Base-by-base conservation (phyloP, 2,329 filamentous ascomycete species). In the Penicillium verrucosum region DNA sequence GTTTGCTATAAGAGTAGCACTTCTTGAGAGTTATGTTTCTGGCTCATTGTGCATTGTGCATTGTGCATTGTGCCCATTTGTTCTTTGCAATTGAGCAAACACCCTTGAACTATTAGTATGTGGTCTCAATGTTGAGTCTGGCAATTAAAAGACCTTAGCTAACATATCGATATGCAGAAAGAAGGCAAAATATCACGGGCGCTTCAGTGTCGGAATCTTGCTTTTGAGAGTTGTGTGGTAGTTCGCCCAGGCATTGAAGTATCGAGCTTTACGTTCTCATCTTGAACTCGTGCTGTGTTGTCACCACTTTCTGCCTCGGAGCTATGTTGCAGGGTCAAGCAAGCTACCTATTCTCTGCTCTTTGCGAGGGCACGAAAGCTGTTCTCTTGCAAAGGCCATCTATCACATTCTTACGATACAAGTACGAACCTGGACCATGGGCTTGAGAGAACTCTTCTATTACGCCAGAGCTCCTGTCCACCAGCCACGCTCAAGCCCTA, bases 1-100 rank as follows among this genome's bases (percentile, higher is more conserved):
- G 80, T 82, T 25, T 92, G 89, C 71, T 80, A 82, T 52, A 63
- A 59, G 42, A 60, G 59, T 27, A 65, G 51, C 18, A 62, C 59
- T 44, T 59, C 49, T 50, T 59, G 50, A 58, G 27, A 21, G 29
- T 41, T 12, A 12, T 51, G 21, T 4, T 25, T 41, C 2, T 54
- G 50, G 34, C 14, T 21, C 25, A 40, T 46, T 36, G 18, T 25
- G 25, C 18, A 34, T 34, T 34, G 12, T 30, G 29, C 11, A 23
- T 47, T 47, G 18, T 44, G 16, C 21, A 37, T 18, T 37, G 50
- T 21, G 32, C 21, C 21, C 27, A 23, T 29, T 21, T 11, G 5
- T 30, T 30, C 40, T 41, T 32, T 34, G 27, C 47, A n/a, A 21
- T 29, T 12, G 27, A 21, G n/a, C 9, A 18, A 21, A 29, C 25